Conservation (phyloP, 352 stramenopile genomes). For the Albugo laibachii region DNA sequence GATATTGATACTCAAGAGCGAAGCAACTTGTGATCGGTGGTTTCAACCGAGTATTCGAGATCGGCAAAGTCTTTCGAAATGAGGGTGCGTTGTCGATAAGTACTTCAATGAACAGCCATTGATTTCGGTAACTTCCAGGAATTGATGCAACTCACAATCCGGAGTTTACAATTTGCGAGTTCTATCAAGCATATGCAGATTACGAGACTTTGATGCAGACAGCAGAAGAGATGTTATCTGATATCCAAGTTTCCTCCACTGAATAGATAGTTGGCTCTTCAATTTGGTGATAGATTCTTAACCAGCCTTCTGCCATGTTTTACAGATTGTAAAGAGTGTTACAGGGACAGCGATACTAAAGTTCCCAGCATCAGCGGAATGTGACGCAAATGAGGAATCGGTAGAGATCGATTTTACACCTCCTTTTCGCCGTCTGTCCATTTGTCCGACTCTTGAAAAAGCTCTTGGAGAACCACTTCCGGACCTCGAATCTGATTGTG, state of each 20-base stretch:
- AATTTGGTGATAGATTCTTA: background rate
- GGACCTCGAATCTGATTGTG: conserved; percentile 35
- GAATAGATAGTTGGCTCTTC: background rate
- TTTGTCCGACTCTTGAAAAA: conserved; percentile 91
- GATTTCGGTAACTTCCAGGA: conserved; percentile 5
- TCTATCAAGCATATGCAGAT: conserved; percentile 97
- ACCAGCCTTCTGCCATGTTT: conserved; percentile 4
- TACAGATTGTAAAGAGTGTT: conserved; percentile 91
- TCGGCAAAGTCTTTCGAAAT: conserved; percentile 97
- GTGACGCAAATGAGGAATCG: conserved; percentile 1
- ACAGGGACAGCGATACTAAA: conserved; percentile 91
- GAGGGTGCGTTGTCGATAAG: conserved; percentile 42
- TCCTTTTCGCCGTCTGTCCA: conserved; percentile 93
- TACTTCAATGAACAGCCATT: background rate
- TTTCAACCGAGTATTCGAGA: conserved; percentile 97
- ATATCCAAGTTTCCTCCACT: conserved; percentile 12
- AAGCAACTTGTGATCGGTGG: conserved; percentile 80
- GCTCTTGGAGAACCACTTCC: conserved; percentile 49
- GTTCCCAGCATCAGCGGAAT: conserved; percentile 71
- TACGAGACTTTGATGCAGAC: conserved; percentile 97
- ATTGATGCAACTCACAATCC: conserved; percentile 98
- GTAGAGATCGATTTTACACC: conserved; percentile 97
- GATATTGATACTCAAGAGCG: background rate
- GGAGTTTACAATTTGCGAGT: conserved; percentile 99
- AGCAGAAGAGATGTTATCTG: conserved; percentile 93